Evolutionary conservation across 148 eudicot genomes (phyloP).

Genomic region (Talinum fruticosum): DNA sequence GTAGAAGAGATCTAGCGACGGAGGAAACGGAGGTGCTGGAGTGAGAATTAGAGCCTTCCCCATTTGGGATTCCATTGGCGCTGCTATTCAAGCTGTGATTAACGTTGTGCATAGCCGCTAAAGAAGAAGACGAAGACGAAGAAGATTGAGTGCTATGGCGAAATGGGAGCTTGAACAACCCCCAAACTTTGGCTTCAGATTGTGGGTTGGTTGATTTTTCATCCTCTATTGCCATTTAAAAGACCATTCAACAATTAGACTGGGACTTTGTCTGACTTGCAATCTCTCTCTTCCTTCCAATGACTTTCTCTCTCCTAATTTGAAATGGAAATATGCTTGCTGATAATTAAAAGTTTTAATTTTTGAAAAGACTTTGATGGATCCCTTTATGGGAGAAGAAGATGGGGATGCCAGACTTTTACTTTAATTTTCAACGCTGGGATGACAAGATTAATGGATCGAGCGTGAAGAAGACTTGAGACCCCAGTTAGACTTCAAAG

Average conservation of each 20-base stretch:
- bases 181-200: conserved; percentile 53
- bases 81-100: conserved; percentile 10
- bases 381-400: no score
- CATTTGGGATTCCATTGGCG: conserved; percentile 15
- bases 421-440: background rate
- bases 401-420: background rate
- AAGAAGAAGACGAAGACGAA: conserved; percentile 29
- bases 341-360: background rate
- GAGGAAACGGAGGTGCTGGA: conserved; percentile 51
- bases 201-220: conserved; percentile 26
- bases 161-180: conserved; percentile 64
- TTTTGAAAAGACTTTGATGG: background rate
- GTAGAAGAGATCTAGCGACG: conserved; percentile 80
- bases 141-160: conserved; percentile 24
- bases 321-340: background rate
- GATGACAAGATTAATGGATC: background rate
- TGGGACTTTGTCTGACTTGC: background rate
- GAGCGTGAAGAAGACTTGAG: background rate
- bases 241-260: background rate
- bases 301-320: background rate
- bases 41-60: conserved; percentile 42
- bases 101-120: conserved; percentile 17
- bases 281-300: background rate
- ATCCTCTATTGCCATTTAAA: conserved; percentile 51
- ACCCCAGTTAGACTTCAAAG: no score